These are phyloP conservation scores for Adansonia digitata DNA, from an alignment of 345 rosid genomes.

Conservation along the genomic window DNA sequence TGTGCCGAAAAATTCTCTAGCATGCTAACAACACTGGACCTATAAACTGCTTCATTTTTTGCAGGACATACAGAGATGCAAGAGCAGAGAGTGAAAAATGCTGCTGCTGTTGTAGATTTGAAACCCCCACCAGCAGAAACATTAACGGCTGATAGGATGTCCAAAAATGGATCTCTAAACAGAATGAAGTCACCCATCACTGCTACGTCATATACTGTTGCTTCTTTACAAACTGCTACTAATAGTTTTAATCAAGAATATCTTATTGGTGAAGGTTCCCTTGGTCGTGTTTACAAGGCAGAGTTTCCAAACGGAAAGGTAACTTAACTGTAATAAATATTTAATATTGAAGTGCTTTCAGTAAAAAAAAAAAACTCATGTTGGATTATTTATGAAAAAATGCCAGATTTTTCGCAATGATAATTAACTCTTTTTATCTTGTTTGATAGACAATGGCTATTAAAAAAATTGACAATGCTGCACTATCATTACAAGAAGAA, in stretches of 20 bases:
- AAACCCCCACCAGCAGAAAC: slow-evolving; percentile 67
- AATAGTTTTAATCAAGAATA: slow-evolving; percentile 94
- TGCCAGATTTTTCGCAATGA: neutral
- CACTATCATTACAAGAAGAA: slow-evolving; percentile 86
- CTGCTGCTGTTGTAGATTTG: slow-evolving; percentile 63
- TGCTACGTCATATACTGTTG: slow-evolving; percentile 75
- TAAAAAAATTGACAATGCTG: slow-evolving; percentile 93
- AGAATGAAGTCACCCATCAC: slow-evolving; percentile 71
- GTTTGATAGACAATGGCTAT: slow-evolving; percentile 62
- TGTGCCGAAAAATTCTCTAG: slow-evolving; percentile 7
- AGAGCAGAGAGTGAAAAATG: slow-evolving; percentile 61
- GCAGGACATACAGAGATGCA: slow-evolving; percentile 47
- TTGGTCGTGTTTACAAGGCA: slow-evolving; percentile 95
- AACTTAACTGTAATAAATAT: slow-evolving; percentile 1
- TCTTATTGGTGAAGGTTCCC: slow-evolving; percentile 93
- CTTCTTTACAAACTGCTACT: slow-evolving; percentile 83
- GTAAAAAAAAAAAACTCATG: neutral
- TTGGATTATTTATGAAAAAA: neutral
- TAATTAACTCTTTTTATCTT: slow-evolving; percentile 12
- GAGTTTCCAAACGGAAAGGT: slow-evolving; percentile 90
- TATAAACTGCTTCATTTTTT: slow-evolving; percentile 6
- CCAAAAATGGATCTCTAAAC: slow-evolving; percentile 65
- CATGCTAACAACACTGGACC: neutral
- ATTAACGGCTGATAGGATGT: slow-evolving; percentile 51
- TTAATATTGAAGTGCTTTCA: neutral